A percentile compares a stretch with the other conserved stretches of the same genome.
These are phyloP conservation scores for Rhodotorula toruloides DNA, from an alignment of 768 basidiomycete species.

Conservation along the genomic window DNA sequence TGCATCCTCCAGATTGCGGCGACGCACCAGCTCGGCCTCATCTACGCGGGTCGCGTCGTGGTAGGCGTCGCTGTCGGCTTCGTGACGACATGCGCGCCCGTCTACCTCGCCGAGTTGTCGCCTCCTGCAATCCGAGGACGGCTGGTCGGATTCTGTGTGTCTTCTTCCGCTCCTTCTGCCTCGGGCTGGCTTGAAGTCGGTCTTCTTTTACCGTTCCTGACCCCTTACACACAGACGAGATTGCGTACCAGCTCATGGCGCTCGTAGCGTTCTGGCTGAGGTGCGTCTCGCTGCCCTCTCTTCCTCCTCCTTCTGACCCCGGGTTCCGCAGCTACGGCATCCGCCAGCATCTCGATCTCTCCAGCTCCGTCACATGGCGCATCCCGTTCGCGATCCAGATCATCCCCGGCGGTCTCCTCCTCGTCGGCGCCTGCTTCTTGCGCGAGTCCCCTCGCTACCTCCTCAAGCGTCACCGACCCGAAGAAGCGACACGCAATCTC, in stretches of 20 bases:
- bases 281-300: background rate
- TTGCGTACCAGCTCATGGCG: conserved; percentile 39
- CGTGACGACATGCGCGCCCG: conserved; percentile 29
- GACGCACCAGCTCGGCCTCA: conserved; percentile 27
- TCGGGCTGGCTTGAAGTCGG: too few relatives aligned
- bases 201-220: background rate
- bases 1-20: conserved; percentile 28
- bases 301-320: too few relatives aligned
- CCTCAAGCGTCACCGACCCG: conserved; percentile 40
- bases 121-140: conserved; percentile 41
- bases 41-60: conserved; percentile 41
- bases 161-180: background rate
- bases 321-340: background rate
- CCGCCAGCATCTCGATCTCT: conserved; percentile 34
- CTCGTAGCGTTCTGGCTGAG: conserved; percentile 30
- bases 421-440: conserved; percentile 41
- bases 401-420: conserved; percentile 23
- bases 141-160: conserved; percentile 39
- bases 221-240: conserved; percentile 25
- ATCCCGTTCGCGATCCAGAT: conserved; percentile 46
- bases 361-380: conserved; percentile 31
- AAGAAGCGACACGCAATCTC: conserved; percentile 42
- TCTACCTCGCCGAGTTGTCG: conserved; percentile 40
- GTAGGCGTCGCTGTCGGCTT: conserved; percentile 42
- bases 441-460: conserved; percentile 46